These are phyloP conservation scores for Naganishia vishniacii DNA, from an alignment of 768 basidiomycete species.

Conservation along the genomic window DNA sequence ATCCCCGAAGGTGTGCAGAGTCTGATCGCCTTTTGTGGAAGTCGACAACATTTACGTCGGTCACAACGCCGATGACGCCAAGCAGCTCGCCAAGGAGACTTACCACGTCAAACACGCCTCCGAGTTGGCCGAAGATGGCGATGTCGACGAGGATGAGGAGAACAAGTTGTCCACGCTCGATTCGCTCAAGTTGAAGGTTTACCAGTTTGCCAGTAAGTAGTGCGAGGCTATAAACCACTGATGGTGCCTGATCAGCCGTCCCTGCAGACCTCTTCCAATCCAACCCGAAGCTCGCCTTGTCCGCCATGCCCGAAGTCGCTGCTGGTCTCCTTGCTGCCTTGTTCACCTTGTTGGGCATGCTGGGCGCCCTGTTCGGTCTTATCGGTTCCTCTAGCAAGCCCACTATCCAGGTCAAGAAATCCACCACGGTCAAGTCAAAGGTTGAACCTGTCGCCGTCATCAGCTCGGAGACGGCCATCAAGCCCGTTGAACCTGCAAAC, in stretches of 20 bases:
- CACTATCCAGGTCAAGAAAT: constrained; percentile 37
- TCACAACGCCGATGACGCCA: constrained; percentile 79
- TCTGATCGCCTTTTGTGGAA: constrained; percentile 15
- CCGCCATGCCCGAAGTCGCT: constrained; percentile 80
- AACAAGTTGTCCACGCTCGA: constrained; percentile 66
- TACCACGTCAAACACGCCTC: constrained; percentile 82
- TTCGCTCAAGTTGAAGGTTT: constrained; percentile 71
- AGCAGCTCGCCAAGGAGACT: constrained; percentile 75
- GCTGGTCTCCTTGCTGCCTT: constrained; percentile 66
- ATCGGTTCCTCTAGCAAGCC: constrained; percentile 58
- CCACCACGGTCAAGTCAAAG: constrained; percentile 29
- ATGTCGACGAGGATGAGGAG: constrained; percentile 53
- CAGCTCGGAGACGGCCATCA: constrained; percentile 29
- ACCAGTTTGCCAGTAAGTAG: constrained; percentile 61
- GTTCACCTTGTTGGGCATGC: constrained; percentile 76
- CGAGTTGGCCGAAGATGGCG: constrained; percentile 60
- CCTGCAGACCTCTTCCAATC: constrained; percentile 58
- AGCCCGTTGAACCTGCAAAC: constrained; percentile 39
- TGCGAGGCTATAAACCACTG: not conserved
- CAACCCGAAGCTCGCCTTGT: constrained; percentile 76
- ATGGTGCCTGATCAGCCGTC: too few species aligned
- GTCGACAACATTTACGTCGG: constrained; percentile 70
- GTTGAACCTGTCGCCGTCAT: constrained; percentile 21
- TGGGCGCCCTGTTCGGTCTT: constrained; percentile 72
- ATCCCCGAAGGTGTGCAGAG: not conserved